Evolutionary conservation across 179 eudicot species (phyloP).

Genomic region (Dionaea muscipula): DNA sequence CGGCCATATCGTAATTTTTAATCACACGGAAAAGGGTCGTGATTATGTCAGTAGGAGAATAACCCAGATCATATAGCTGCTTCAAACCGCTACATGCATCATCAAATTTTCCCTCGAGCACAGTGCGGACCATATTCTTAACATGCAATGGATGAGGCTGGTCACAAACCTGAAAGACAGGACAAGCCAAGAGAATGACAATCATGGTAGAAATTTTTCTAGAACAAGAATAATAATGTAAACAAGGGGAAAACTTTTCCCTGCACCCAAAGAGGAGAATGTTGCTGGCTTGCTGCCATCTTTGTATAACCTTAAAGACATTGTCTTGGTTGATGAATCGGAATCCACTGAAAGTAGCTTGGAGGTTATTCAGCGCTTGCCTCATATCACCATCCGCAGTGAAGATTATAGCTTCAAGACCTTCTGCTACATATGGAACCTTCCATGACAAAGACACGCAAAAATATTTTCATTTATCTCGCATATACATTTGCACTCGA

Average conservation of each 20-base stretch:
- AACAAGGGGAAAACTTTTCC: too few relatives aligned
- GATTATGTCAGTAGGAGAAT: constrained; percentile 93
- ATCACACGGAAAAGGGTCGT: constrained; percentile 80
- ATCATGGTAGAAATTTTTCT: neutral
- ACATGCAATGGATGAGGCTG: constrained; percentile 97
- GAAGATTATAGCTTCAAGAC: constrained; percentile 87
- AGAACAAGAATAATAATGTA: too few relatives aligned
- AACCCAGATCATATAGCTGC: constrained; percentile 83
- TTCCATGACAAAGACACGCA: constrained; percentile 15
- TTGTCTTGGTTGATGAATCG: constrained; percentile 96
- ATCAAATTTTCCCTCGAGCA: constrained; percentile 74
- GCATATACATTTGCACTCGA: neutral
- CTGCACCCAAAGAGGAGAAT: too few relatives aligned
- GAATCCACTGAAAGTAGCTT: constrained; percentile 85
- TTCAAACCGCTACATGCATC: constrained; percentile 73
- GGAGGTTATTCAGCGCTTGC: constrained; percentile 87
- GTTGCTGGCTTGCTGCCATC: too few relatives aligned
- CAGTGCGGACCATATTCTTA: constrained; percentile 70
- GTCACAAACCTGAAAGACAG: constrained; percentile 61
- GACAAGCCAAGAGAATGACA: constrained; percentile 1
- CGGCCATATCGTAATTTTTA: constrained; percentile 91
- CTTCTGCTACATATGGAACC: constrained; percentile 82
- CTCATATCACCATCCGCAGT: constrained; percentile 99
- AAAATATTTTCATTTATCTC: neutral
- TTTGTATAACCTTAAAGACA: constrained; percentile 66